Evolutionary conservation across 768 basidiomycete genomes (phyloP).

Genomic region (Termitomyces sp.): DNA sequence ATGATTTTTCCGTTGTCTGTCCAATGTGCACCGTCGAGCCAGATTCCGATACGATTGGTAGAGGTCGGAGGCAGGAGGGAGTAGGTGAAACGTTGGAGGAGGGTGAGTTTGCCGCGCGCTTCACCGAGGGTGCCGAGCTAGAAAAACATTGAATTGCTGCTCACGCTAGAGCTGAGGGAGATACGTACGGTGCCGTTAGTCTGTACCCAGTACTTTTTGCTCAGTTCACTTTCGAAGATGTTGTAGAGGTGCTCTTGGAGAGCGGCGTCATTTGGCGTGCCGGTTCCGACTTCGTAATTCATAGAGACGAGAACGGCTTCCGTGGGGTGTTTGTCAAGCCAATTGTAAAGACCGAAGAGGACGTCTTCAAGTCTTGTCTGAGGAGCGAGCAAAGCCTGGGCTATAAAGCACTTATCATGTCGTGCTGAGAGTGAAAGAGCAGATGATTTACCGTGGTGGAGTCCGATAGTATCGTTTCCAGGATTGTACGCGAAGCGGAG

Average conservation of each 20-base stretch:
- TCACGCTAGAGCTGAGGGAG: neutral
- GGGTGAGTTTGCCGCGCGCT: conserved; percentile 45
- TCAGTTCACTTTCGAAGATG: conserved; percentile 30
- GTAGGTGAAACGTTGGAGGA: conserved; percentile 44
- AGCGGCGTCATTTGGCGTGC: conserved; percentile 34
- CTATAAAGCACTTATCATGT: conserved; percentile 13
- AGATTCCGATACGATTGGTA: conserved; percentile 37
- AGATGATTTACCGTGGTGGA: conserved; percentile 35
- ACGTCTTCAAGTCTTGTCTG: conserved; percentile 44
- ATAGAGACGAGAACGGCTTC: conserved; percentile 46
- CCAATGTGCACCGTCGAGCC: conserved; percentile 37
- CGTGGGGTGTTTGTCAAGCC: conserved; percentile 45
- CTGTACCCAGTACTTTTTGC: conserved; percentile 42
- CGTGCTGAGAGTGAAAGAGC: neutral
- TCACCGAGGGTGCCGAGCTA: conserved; percentile 45
- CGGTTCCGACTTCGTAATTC: conserved; percentile 42
- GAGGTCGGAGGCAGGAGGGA: conserved; percentile 30
- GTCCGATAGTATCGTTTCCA: conserved; percentile 44
- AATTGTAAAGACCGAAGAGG: conserved; percentile 44
- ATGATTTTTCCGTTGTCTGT: conserved; percentile 42
- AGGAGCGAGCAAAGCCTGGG: conserved; percentile 34
- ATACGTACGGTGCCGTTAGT: conserved; percentile 31
- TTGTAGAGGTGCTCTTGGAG: conserved; percentile 37
- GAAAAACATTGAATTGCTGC: too few relatives aligned
- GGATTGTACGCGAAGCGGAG: conserved; percentile 44